Evolutionary conservation across 257 asterid species (phyloP).

Genomic region (Solanum ossicruentum): DNA sequence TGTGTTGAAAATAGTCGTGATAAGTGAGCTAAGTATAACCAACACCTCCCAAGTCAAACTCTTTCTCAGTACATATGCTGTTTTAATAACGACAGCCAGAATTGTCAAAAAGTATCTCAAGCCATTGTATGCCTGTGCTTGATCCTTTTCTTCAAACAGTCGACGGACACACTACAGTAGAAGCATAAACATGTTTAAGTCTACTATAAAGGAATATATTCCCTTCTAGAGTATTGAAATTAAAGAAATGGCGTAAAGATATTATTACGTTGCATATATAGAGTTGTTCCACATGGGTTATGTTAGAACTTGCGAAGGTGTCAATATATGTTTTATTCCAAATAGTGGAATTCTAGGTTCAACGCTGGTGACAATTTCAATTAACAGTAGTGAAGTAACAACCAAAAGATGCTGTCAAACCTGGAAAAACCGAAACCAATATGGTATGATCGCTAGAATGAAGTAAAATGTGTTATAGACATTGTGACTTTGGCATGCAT

Average conservation of each 20-base stretch:
- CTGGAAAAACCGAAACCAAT: conserved; percentile 85
- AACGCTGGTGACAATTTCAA: background rate
- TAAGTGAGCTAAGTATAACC: conserved; percentile 47
- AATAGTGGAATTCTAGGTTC: background rate
- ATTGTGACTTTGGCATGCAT: conserved; percentile 28
- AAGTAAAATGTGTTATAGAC: conserved; percentile 55
- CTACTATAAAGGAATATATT: background rate
- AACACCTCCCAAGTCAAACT: conserved; percentile 40
- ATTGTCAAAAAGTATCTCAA: conserved; percentile 68
- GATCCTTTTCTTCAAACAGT: conserved; percentile 54
- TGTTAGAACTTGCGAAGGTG: background rate
- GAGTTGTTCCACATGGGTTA: background rate
- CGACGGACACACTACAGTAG: conserved; percentile 61
- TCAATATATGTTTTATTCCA: background rate
- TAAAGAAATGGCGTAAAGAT: background rate
- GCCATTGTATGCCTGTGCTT: conserved; percentile 42
- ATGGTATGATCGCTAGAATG: conserved; percentile 59
- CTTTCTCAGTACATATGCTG: conserved; percentile 51
- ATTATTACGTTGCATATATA: background rate
- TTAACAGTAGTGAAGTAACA: background rate
- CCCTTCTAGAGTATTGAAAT: background rate
- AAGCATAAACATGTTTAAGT: background rate
- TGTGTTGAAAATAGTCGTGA: conserved; percentile 45
- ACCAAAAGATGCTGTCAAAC: conserved; percentile 13
- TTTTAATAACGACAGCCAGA: conserved; percentile 57